phyloP scores from a whole-genome alignment of 305 asterid species.

The Andrographis paniculata region DNA sequence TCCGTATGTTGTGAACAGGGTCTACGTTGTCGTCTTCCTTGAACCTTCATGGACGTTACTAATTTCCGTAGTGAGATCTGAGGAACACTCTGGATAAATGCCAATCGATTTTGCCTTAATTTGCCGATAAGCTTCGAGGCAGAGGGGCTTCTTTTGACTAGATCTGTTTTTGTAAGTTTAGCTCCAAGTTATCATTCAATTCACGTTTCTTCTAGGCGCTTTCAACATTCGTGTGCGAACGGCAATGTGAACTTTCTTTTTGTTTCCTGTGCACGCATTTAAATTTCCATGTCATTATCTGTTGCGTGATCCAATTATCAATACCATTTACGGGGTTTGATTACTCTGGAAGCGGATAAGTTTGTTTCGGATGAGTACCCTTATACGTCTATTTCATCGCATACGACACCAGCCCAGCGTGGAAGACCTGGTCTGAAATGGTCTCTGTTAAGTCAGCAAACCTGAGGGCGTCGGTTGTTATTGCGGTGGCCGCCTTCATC shows the following conservation, averaged over 20 bases:
- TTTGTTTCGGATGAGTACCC: too few relatives aligned
- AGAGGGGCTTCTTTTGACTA: neutral
- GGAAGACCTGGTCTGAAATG: conserved; percentile 15
- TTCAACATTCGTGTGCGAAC: neutral
- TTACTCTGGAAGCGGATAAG: too few relatives aligned
- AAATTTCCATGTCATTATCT: neutral
- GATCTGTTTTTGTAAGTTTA: neutral
- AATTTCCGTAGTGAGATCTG: neutral
- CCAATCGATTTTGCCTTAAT: neutral
- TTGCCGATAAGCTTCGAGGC: neutral
- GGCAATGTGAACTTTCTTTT: neutral
- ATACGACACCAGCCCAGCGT: neutral
- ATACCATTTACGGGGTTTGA: too few relatives aligned
- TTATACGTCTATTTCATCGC: neutral
- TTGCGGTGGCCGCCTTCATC: conserved; percentile 6
- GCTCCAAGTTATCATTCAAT: conserved; percentile 17
- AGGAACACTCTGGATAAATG: neutral
- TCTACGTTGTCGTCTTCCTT: neutral
- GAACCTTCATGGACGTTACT: neutral
- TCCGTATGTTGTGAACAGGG: neutral
- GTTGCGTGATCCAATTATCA: conserved; percentile 13
- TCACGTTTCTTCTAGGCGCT: conserved; percentile 14
- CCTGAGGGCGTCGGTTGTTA: neutral
- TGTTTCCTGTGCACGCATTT: neutral
- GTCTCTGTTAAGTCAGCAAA: conserved; percentile 24